These are phyloP conservation scores for Apiospora aurea DNA, from an alignment of 2,329 filamentous ascomycete genomes.

Conservation along the genomic window DNA sequence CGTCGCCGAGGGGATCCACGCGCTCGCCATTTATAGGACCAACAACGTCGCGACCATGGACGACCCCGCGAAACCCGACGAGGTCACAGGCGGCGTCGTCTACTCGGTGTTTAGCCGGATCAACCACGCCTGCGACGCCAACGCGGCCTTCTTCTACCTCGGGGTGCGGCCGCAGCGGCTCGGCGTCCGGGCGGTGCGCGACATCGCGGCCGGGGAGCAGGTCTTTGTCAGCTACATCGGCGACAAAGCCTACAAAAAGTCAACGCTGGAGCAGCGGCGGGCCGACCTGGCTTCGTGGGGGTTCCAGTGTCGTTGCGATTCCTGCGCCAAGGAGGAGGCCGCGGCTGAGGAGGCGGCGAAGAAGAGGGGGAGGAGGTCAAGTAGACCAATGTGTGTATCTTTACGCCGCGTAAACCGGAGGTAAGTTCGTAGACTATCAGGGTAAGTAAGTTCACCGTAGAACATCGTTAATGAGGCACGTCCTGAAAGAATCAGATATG, in stretches of 20 bases:
- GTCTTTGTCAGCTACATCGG: not conserved
- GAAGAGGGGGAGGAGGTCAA: not conserved
- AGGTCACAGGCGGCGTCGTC: not conserved
- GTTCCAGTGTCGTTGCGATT: not conserved
- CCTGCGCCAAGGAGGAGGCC: not conserved
- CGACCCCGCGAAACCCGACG: not conserved
- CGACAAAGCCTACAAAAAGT: not conserved
- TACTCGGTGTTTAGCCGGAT: not conserved
- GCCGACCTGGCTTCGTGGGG: not conserved
- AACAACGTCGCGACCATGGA: not conserved
- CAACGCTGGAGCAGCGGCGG: not conserved
- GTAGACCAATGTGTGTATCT: not conserved
- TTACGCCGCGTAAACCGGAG: no score
- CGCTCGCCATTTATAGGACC: not conserved
- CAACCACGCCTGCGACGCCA: conserved; percentile 16
- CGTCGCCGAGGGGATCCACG: not conserved
- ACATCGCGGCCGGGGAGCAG: not conserved
- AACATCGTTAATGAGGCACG: not conserved
- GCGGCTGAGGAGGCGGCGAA: not conserved
- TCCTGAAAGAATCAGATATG: not conserved
- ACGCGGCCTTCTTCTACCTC: not conserved
- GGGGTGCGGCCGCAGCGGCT: not conserved
- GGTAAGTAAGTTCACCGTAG: not conserved
- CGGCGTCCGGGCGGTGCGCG: not conserved
- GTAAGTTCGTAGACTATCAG: not conserved